phyloP scores from a whole-genome alignment of 768 basidiomycete species.

The Ramaria sp. region DNA sequence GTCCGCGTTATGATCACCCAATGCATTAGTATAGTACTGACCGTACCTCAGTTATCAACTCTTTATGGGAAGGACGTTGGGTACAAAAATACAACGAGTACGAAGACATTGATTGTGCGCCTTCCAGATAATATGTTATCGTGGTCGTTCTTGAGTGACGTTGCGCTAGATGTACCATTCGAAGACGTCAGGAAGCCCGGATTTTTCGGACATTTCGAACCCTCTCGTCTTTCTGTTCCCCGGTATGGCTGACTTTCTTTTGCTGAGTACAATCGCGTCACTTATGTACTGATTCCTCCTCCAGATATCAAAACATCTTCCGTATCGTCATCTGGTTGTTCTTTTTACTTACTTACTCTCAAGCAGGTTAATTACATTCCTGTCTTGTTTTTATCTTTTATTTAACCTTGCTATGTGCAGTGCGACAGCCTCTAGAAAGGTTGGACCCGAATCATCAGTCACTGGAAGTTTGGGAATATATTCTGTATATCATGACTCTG shows the following conservation, averaged over 20 bases:
- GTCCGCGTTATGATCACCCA: slow-evolving; percentile 25
- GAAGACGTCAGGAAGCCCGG: slow-evolving; percentile 37
- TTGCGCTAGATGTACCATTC: slow-evolving; percentile 53
- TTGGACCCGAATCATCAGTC: slow-evolving; percentile 40
- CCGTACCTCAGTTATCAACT: slow-evolving; percentile 52
- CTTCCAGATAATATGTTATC: background rate
- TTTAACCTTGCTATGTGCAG: slow-evolving; percentile 23
- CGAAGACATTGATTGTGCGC: slow-evolving; percentile 69
- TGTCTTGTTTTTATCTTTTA: background rate
- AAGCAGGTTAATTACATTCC: slow-evolving; percentile 47
- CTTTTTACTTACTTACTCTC: slow-evolving; percentile 72
- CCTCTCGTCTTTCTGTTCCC: slow-evolving; percentile 72
- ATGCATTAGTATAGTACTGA: background rate
- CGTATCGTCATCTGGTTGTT: slow-evolving; percentile 69
- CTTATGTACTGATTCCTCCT: background rate
- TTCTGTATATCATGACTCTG: slow-evolving; percentile 69
- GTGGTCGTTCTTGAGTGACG: slow-evolving; percentile 7
- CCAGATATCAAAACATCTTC: slow-evolving; percentile 78
- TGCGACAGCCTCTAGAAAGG: slow-evolving; percentile 68
- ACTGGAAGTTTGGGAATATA: slow-evolving; percentile 74
- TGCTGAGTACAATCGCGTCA: background rate
- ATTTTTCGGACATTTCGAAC: slow-evolving; percentile 67
- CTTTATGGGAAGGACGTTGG: slow-evolving; percentile 75
- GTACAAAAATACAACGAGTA: slow-evolving; percentile 69
- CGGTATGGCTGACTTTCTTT: slow-evolving; percentile 28